A percentile compares a stretch with the other conserved stretches of the same genome.
These are phyloP conservation scores for Condylostoma magnum DNA, from an alignment of 169 alveolate genomes.

Conservation along the genomic window DNA sequence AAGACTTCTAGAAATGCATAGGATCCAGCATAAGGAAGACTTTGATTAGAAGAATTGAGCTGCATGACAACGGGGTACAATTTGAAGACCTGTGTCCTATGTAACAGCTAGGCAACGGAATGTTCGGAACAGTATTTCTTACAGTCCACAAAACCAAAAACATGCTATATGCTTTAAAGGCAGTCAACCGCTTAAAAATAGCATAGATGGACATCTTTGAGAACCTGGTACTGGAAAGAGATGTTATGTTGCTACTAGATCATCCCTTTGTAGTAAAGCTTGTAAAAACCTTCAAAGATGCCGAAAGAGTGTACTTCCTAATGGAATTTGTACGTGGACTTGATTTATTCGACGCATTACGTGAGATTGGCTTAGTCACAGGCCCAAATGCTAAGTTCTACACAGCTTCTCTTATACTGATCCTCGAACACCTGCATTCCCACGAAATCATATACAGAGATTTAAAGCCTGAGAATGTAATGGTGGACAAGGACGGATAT, in stretches of 20 bases:
- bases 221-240: conserved; percentile 86
- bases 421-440: conserved; percentile 91
- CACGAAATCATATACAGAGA: conserved; percentile 94
- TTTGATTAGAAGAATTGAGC: conserved; percentile 86
- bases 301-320: conserved; percentile 84
- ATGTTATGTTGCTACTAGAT: conserved; percentile 91
- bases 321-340: conserved; percentile 94
- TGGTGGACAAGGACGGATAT: conserved; percentile 95
- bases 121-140: conserved; percentile 89
- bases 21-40: conserved; percentile 74
- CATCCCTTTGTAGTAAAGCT: conserved; percentile 92
- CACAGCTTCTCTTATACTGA: conserved; percentile 87
- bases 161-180: conserved; percentile 87
- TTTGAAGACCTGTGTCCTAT: conserved; percentile 79
- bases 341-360: conserved; percentile 91
- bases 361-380: conserved; percentile 86
- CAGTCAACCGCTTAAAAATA: conserved; percentile 78
- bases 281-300: conserved; percentile 89
- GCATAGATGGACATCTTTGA: conserved; percentile 77
- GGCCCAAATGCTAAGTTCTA: conserved; percentile 91
- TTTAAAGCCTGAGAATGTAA: conserved; percentile 96
- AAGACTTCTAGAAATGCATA: conserved; percentile 16
- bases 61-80: conserved; percentile 87
- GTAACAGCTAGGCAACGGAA: conserved; percentile 83
- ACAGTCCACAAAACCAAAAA: conserved; percentile 74